Evolutionary conservation across 305 asterid genomes (phyloP).

Genomic region (Fraxinus greggii): DNA sequence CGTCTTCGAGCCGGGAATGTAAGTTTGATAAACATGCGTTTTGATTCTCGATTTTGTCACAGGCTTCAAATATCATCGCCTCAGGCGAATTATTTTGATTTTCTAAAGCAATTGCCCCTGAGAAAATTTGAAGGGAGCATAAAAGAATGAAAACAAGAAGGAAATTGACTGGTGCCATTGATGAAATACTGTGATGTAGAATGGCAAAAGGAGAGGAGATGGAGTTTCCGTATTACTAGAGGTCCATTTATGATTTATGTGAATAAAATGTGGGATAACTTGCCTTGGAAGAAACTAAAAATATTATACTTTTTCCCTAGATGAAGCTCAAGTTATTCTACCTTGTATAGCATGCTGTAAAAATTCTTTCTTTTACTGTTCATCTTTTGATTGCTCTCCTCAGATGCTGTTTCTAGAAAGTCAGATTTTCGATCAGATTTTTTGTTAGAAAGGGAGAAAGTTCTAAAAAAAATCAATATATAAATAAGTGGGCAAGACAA

Average conservation of each 20-base stretch:
- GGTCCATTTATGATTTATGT: not conserved
- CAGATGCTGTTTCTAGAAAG: constrained; percentile 12
- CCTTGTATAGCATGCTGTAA: constrained; percentile 31
- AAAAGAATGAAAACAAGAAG: constrained; percentile 23
- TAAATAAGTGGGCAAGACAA: too few relatives aligned
- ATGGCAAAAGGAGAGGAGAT: not conserved
- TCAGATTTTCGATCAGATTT: not conserved
- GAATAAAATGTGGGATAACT: not conserved
- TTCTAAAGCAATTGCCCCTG: not conserved
- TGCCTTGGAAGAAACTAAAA: constrained; percentile 21
- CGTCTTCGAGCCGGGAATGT: constrained; percentile 36
- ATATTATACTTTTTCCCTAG: constrained; percentile 20
- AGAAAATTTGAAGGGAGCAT: constrained; percentile 12
- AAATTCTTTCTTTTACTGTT: constrained; percentile 6
- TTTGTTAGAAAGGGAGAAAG: too few relatives aligned
- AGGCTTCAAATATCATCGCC: constrained; percentile 57
- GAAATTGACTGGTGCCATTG: constrained; percentile 3
- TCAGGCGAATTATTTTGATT: constrained; percentile 41
- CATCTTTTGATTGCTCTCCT: not conserved
- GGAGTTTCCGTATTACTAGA: not conserved
- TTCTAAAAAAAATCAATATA: too few relatives aligned
- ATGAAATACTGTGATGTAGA: not conserved
- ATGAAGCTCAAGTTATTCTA: constrained; percentile 35
- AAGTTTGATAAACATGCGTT: constrained; percentile 50
- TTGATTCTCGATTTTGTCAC: constrained; percentile 46